Conservation (phyloP, 2,329 filamentous ascomycete genomes). For the Colletotrichum phormii region DNA sequence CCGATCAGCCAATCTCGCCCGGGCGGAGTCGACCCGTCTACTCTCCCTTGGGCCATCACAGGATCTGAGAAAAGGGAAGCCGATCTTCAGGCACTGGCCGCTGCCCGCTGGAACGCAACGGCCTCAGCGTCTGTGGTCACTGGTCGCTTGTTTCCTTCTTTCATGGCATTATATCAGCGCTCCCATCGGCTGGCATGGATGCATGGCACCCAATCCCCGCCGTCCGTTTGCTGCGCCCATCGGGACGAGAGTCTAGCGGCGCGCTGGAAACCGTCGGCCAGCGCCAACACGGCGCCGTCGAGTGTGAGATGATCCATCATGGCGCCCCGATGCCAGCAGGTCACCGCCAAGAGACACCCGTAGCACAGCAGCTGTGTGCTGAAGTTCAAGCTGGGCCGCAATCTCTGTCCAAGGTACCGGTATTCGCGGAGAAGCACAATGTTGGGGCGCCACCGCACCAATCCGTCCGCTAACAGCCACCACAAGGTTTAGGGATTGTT, state of each 20-base stretch:
- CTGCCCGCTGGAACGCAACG: not conserved
- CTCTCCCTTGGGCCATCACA: slow-evolving; percentile 5
- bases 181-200: not conserved
- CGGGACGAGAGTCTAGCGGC: slow-evolving; percentile 6
- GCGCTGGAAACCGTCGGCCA: slow-evolving; percentile 2
- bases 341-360: not conserved
- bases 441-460: slow-evolving; percentile 6
- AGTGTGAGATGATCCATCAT: not conserved
- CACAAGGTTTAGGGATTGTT: slow-evolving; percentile 18
- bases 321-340: not conserved
- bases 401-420: not conserved
- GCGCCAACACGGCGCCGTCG: slow-evolving; percentile 1
- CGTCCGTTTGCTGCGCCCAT: not conserved
- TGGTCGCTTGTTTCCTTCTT: not conserved
- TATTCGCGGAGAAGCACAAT: not conserved
- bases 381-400: not conserved
- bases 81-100: not conserved
- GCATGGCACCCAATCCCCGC: not conserved
- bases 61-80: not conserved
- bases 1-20: not conserved
- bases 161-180: not conserved
- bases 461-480: not conserved
- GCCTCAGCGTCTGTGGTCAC: not conserved
- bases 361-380: not conserved
- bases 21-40: not conserved